Conservation (phyloP, 352 stramenopile species). For the Phytopythium mirpurense region DNA sequence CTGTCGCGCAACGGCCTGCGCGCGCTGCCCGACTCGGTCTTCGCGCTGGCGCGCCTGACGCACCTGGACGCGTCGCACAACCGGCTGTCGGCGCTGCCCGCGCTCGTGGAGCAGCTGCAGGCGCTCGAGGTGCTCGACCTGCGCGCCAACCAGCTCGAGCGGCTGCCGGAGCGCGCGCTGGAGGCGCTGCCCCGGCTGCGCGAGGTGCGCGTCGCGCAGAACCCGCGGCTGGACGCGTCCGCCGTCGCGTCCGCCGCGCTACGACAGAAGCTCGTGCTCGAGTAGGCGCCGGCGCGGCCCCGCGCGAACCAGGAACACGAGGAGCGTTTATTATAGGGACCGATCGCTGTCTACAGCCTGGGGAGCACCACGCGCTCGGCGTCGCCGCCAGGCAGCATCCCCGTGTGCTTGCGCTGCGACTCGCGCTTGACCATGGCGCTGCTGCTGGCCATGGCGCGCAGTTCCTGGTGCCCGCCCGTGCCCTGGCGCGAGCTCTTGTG, state of each 20-base stretch:
- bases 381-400: conserved; percentile 21
- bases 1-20: conserved; percentile 74
- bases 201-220: conserved; percentile 39
- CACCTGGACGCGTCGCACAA: conserved; percentile 70
- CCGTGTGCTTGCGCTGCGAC: conserved; percentile 33
- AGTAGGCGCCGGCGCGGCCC: too few species aligned
- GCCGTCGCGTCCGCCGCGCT: conserved; percentile 21
- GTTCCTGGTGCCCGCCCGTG: conserved; percentile 11
- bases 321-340: conserved; percentile 7
- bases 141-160: conserved; percentile 40
- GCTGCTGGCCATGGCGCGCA: conserved; percentile 3
- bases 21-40: conserved; percentile 72
- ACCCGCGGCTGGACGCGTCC: conserved; percentile 25
- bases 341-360: conserved; percentile 23
- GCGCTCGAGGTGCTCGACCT: conserved; percentile 61
- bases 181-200: conserved; percentile 29
- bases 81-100: conserved; percentile 41
- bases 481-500: conserved; percentile 19
- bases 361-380: conserved; percentile 44
- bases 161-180: conserved; percentile 36
- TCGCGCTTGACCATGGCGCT: conserved; percentile 25
- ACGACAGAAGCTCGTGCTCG: conserved; percentile 25
- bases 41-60: conserved; percentile 51
- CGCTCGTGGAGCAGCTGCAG: conserved; percentile 34
- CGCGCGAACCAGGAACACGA: conserved; percentile 5